phyloP scores from a whole-genome alignment of 495 filamentous ascomycete genomes.

The Trichoderma gamsii region DNA sequence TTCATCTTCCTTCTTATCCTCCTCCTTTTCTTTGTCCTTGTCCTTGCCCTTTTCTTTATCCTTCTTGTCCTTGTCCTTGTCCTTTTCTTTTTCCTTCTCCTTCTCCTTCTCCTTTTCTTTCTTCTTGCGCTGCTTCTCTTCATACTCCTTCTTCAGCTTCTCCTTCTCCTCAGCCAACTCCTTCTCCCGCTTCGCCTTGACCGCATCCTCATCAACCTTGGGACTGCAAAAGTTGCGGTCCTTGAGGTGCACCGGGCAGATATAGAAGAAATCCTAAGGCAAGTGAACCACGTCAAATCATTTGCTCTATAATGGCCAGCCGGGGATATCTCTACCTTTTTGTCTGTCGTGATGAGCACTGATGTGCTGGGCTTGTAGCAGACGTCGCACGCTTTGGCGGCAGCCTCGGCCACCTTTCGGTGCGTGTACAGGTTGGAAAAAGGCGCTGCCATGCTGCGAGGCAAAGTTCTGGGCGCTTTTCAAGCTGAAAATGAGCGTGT shows the following conservation, averaged over 20 bases:
- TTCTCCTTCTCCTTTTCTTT: conserved; percentile 51
- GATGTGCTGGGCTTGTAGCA: conserved; percentile 85
- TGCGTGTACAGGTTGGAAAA: conserved; percentile 81
- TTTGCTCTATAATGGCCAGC: not conserved
- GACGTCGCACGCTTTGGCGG: conserved; percentile 75
- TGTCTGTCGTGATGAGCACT: conserved; percentile 84
- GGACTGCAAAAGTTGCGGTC: conserved; percentile 77
- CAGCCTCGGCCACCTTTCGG: conserved; percentile 79
- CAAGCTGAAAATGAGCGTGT: not conserved
- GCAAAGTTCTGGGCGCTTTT: not conserved
- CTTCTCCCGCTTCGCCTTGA: conserved; percentile 62
- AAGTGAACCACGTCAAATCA: conserved; percentile 16
- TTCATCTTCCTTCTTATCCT: conserved; percentile 24
- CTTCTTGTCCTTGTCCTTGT: conserved; percentile 44
- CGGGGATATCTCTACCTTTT: conserved; percentile 55
- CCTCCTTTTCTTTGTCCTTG: conserved; percentile 41
- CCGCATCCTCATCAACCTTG: conserved; percentile 68
- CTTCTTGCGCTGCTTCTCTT: conserved; percentile 64
- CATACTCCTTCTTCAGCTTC: conserved; percentile 71
- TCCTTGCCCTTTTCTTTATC: conserved; percentile 46
- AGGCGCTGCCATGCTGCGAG: conserved; percentile 22
- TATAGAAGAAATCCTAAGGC: conserved; percentile 84
- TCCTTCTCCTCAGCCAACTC: conserved; percentile 67
- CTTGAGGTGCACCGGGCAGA: conserved; percentile 77
- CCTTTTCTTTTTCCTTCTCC: conserved; percentile 39